phyloP scores from a whole-genome alignment of 768 basidiomycete genomes.

The Collybia sordida region DNA sequence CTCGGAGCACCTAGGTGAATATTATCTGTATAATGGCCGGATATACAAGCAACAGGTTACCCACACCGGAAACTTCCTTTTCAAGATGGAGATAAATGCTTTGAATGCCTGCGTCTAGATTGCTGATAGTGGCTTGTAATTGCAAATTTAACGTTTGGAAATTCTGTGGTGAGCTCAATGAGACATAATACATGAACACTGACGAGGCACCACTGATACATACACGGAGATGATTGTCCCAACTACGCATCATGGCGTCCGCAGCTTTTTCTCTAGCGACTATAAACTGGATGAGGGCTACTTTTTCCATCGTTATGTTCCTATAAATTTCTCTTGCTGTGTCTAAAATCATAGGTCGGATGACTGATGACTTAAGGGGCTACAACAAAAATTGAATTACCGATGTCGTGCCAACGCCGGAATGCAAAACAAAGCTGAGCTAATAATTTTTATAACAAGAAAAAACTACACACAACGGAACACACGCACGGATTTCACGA shows the following conservation, averaged over 20 bases:
- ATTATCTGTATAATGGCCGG: background rate
- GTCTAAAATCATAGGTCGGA: conserved; percentile 35
- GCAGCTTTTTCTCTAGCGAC: conserved; percentile 40
- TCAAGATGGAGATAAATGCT: background rate
- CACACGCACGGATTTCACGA: conserved; percentile 68
- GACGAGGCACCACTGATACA: background rate
- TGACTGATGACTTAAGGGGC: background rate
- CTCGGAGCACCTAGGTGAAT: conserved; percentile 2
- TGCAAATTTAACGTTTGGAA: conserved; percentile 10
- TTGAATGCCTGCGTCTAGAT: conserved; percentile 1
- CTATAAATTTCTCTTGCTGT: conserved; percentile 64
- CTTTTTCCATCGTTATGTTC: conserved; percentile 62
- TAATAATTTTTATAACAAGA: conserved; percentile 23
- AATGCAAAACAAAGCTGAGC: conserved; percentile 79
- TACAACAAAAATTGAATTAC: conserved; percentile 29
- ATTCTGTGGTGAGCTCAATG: too few relatives aligned
- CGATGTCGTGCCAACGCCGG: conserved; percentile 73
- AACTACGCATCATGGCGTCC: conserved; percentile 23
- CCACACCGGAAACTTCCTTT: background rate
- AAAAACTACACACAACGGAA: conserved; percentile 1
- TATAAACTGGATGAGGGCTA: conserved; percentile 46
- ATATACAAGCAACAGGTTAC: background rate
- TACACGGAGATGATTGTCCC: conserved; percentile 27
- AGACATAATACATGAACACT: background rate
- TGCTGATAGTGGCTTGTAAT: conserved; percentile 3